phyloP scores from a whole-genome alignment of 768 basidiomycete genomes.

The Amanita subjunquillea region DNA sequence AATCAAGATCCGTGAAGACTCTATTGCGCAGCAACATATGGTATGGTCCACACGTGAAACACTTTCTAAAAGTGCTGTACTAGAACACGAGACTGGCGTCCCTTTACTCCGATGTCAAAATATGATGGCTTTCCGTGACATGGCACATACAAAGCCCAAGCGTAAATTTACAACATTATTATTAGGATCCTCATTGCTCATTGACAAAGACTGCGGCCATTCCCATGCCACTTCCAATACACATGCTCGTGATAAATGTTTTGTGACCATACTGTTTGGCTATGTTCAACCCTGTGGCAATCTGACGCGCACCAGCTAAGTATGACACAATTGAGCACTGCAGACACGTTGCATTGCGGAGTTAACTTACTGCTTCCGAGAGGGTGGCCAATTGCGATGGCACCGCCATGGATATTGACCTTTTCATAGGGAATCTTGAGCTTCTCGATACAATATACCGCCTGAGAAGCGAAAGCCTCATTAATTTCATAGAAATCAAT shows the following conservation, averaged over 20 bases:
- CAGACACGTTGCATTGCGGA: constrained; percentile 4
- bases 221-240: constrained; percentile 84
- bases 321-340: constrained; percentile 5
- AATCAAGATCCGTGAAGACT: not conserved
- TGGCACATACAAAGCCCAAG: not conserved
- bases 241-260: constrained; percentile 87
- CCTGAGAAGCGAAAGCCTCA: constrained; percentile 83
- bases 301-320: constrained; percentile 73
- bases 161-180: not conserved
- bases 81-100: not conserved
- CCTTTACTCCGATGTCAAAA: not conserved
- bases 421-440: constrained; percentile 65
- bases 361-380: constrained; percentile 65
- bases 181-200: constrained; percentile 45
- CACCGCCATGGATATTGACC: constrained; percentile 83
- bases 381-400: constrained; percentile 85
- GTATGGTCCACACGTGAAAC: not conserved
- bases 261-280: constrained; percentile 68
- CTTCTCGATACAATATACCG: constrained; percentile 60
- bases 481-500: constrained; percentile 91
- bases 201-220: constrained; percentile 83
- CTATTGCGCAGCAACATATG: not conserved
- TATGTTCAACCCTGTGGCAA: constrained; percentile 76
- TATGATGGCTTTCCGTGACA: not conserved
- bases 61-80: too few relatives aligned